Evolutionary conservation across 2,329 filamentous ascomycete species (phyloP), one percentile per base, ranked within the genome.

Genomic region (Samsoniella hepiali): DNA sequence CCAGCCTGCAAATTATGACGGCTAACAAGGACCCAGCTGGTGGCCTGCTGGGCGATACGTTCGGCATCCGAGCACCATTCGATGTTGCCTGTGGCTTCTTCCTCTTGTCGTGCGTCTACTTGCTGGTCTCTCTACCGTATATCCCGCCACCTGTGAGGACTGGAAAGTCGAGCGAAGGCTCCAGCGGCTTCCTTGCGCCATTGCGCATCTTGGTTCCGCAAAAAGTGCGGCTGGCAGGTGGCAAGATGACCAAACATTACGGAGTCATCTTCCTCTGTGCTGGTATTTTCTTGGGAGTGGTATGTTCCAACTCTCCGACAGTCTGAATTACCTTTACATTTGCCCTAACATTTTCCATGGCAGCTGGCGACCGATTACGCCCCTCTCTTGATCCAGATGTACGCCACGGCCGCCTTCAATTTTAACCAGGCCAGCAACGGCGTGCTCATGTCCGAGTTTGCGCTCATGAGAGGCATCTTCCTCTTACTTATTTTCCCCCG

Each of bases 281-380:
- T 0, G 88, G 88, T 1, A 86, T 89, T 2, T 91, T 90, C 64
- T 74, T 89, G 0, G 88, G 85, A 0, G 87, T 91, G 0, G 81
- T 84, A 71, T 69, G 79, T 77, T 47, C 2, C 8, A 42, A n/a
- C 15, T 3, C 15, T 9, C 9, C 31, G 22, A 22, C 22, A 22
- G 22, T 22, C 22, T 22, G 22, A 22, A 22, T 32, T 15, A 4
- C 31, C 13, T 8, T 9, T 3, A 27, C 2, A 42, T n/a, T 17
- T n/a, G 6, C 53, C 6, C 38, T 60, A 11, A 44, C 32, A 34
- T 34, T 17, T 17, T 7, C n/a, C 15, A 22, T 34, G 31, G 15
- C 62, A 82, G 70, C 78, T 90, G 1, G 88, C 88, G 0, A 90
- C 88, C 0, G 87, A 86, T 1, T 91, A 89, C 63, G 87, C 88